Evolutionary conservation across 2,329 filamentous ascomycete genomes (phyloP).

Genomic region (Geosmithia morbida): DNA sequence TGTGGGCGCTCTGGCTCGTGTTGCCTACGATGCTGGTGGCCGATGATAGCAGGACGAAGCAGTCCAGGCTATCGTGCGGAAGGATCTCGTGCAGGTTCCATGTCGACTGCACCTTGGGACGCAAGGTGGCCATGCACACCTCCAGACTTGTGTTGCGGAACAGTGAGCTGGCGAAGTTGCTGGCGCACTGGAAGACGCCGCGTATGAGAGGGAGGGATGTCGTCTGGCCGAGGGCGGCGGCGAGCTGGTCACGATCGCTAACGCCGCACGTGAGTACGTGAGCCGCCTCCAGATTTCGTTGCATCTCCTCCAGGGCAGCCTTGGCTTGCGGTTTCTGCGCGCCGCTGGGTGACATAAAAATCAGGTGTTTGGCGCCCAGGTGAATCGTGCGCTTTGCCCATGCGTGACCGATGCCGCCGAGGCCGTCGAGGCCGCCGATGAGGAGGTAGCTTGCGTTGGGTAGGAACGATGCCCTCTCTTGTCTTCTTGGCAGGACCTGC

Average conservation of each 20-base stretch:
- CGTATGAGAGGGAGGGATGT: constrained; percentile 7
- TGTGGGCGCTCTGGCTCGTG: constrained; percentile 17
- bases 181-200: constrained; percentile 10
- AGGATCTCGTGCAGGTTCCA: constrained; percentile 22
- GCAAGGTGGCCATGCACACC: constrained; percentile 9
- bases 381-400: constrained; percentile 33
- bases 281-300: too few species aligned
- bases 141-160: constrained; percentile 11
- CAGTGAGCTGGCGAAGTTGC: constrained; percentile 5
- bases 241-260: neutral
- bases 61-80: constrained; percentile 11
- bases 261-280: neutral
- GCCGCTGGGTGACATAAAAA: constrained; percentile 31
- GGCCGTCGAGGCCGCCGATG: constrained; percentile 8
- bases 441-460: constrained; percentile 7
- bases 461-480: neutral
- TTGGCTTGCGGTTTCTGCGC: neutral
- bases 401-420: constrained; percentile 7
- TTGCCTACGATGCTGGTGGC: constrained; percentile 15
- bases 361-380: constrained; percentile 30
- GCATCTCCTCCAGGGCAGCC: neutral
- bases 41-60: constrained; percentile 28
- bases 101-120: constrained; percentile 21
- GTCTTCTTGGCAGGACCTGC: constrained; percentile 1
- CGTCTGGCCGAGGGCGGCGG: neutral